A percentile compares a stretch with the other conserved stretches of the same genome.
These are phyloP conservation scores for Xerocomus potaroensis DNA, from an alignment of 768 basidiomycete genomes.

Conservation along the genomic window DNA sequence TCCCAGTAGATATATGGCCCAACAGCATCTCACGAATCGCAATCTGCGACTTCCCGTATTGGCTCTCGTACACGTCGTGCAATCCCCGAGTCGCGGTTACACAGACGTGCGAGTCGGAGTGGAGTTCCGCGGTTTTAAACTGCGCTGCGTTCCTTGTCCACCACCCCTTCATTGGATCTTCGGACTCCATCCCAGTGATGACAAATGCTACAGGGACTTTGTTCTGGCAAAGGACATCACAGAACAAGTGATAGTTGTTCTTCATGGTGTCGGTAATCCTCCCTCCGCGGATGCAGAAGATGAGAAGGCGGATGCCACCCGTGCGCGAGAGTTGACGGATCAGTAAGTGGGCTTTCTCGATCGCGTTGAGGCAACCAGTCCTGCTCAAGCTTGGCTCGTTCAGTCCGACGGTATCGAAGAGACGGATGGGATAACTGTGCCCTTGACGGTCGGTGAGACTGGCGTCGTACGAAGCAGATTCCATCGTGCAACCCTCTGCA, in stretches of 20 bases:
- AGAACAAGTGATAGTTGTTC: slow-evolving; percentile 28
- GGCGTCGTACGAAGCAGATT: slow-evolving; percentile 21
- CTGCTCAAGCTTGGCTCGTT: slow-evolving; percentile 22
- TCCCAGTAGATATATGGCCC: slow-evolving; percentile 10
- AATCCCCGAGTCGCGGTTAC: slow-evolving; percentile 32
- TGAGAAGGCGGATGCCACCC: slow-evolving; percentile 26
- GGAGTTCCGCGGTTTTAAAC: slow-evolving; percentile 21
- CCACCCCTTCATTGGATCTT: slow-evolving; percentile 30
- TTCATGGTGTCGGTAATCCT: slow-evolving; percentile 23
- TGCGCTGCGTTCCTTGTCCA: slow-evolving; percentile 27
- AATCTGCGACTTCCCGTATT: slow-evolving; percentile 31
- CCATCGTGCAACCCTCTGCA: slow-evolving; percentile 34
- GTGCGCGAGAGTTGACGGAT: slow-evolving; percentile 26
- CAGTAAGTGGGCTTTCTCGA: slow-evolving; percentile 29
- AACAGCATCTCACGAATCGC: slow-evolving; percentile 21
- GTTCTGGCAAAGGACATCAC: slow-evolving; percentile 24
- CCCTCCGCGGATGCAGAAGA: slow-evolving; percentile 33
- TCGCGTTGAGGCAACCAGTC: slow-evolving; percentile 19
- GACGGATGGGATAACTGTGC: slow-evolving; percentile 11
- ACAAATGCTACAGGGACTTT: slow-evolving; percentile 30
- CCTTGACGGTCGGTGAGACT: slow-evolving; percentile 11
- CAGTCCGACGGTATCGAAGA: slow-evolving; percentile 33
- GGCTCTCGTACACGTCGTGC: slow-evolving; percentile 15
- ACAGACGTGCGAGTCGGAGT: slow-evolving; percentile 34
- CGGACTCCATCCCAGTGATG: slow-evolving; percentile 29